Evolutionary conservation across 2,329 filamentous ascomycete species (phyloP).

Genomic region (Aspergillus sp.): DNA sequence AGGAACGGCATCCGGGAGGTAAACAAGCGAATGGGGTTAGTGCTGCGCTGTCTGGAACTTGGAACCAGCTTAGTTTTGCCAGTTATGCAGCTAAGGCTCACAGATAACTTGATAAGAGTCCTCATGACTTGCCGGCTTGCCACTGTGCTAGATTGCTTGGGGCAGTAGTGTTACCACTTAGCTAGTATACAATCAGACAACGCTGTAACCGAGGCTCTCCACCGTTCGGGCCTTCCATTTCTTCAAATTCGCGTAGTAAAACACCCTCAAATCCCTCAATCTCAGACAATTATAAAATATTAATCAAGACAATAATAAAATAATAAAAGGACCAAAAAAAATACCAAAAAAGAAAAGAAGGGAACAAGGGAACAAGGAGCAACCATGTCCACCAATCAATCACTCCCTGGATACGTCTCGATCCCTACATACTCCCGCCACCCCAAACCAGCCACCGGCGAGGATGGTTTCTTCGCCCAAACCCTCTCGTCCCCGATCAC

Average conservation of each 20-base stretch:
- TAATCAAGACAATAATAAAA: neutral
- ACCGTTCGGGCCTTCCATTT: neutral
- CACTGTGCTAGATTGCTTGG: too few relatives aligned
- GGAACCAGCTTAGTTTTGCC: neutral
- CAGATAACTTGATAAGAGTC: too few relatives aligned
- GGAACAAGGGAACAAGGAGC: neutral
- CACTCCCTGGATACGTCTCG: conserved; percentile 27
- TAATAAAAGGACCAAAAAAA: neutral
- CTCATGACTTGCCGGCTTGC: too few relatives aligned
- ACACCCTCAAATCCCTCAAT: neutral
- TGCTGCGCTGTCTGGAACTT: neutral
- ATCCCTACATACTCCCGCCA: conserved; percentile 42
- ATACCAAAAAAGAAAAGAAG: neutral
- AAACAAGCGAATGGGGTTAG: neutral
- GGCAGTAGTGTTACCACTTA: too few relatives aligned
- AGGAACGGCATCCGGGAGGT: neutral
- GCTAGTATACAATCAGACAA: neutral
- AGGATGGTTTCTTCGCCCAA: conserved; percentile 44
- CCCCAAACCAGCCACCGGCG: conserved; percentile 39
- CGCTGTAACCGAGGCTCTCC: neutral
- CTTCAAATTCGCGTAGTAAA: too few relatives aligned
- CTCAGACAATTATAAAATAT: neutral
- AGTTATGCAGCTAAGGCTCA: neutral
- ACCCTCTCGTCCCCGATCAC: conserved; percentile 21
- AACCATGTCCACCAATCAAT: conserved; percentile 1